These are phyloP conservation scores for Melastoma malabathricum DNA, from an alignment of 345 rosid genomes.

Conservation along the genomic window DNA sequence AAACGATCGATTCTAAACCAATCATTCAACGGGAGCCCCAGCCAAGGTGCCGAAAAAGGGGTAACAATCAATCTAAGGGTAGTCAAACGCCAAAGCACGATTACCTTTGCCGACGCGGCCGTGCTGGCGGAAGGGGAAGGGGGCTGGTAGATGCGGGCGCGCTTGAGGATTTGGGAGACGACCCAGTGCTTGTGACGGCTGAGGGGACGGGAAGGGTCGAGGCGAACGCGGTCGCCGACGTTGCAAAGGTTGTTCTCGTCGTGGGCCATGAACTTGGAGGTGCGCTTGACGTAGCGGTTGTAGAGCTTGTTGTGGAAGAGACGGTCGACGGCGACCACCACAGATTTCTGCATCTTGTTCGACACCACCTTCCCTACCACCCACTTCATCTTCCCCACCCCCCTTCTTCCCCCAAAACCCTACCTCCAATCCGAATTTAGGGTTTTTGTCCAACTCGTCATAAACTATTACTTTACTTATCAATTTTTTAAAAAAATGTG, in stretches of 20 bases:
- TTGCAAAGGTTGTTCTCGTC: conserved; percentile 61
- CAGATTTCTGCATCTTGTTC: conserved; percentile 70
- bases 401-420: neutral
- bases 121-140: conserved; percentile 15
- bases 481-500: no score
- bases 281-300: conserved; percentile 78
- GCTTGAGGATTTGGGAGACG: conserved; percentile 82
- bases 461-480: no score
- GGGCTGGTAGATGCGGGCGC: conserved; percentile 59
- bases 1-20: no score
- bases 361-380: conserved; percentile 57
- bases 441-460: no score
- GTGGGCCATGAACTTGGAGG: conserved; percentile 97
- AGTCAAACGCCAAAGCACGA: no score
- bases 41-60: no score
- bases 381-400: conserved; percentile 18
- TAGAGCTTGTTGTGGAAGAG: conserved; percentile 67
- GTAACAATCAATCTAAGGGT: no score
- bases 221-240: conserved; percentile 69
- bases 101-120: neutral
- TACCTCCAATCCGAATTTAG: neutral
- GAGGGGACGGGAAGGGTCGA: conserved; percentile 89
- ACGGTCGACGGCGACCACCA: conserved; percentile 75
- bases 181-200: conserved; percentile 86
- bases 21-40: no score